phyloP scores from a whole-genome alignment of 2,329 filamentous ascomycete genomes.

The Penicillium sp. region DNA sequence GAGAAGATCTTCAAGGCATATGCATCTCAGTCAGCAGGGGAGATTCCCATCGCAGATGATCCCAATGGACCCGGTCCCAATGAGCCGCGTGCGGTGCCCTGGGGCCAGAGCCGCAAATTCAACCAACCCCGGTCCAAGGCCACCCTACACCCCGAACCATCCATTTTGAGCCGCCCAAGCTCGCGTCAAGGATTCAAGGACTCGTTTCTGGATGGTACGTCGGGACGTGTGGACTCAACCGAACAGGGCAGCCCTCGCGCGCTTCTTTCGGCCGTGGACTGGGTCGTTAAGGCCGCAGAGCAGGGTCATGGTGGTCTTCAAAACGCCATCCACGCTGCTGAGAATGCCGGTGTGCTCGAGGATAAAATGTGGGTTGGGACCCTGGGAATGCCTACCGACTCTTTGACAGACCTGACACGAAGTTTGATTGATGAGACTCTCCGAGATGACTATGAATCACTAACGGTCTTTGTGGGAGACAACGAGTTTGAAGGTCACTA shows the following conservation, averaged over 20 bases:
- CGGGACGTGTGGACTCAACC: slow-evolving; percentile 8
- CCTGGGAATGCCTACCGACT: slow-evolving; percentile 86
- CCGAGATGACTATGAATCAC: slow-evolving; percentile 72
- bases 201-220: slow-evolving; percentile 17
- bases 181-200: slow-evolving; percentile 20
- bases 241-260: slow-evolving; percentile 54
- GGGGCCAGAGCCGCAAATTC: slow-evolving; percentile 59
- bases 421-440: slow-evolving; percentile 70
- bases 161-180: slow-evolving; percentile 55
- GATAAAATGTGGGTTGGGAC: slow-evolving; percentile 86
- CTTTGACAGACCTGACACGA: slow-evolving; percentile 66
- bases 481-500: slow-evolving; percentile 94
- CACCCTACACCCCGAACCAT: slow-evolving; percentile 48
- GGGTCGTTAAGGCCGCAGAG: slow-evolving; percentile 75
- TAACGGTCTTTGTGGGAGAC: slow-evolving; percentile 81
- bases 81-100: slow-evolving; percentile 68
- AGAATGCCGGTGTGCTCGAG: slow-evolving; percentile 59
- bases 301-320: slow-evolving; percentile 87
- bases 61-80: slow-evolving; percentile 40
- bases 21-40: slow-evolving; percentile 22
- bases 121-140: slow-evolving; percentile 76
- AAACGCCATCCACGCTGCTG: slow-evolving; percentile 77
- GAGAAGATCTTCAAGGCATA: slow-evolving; percentile 38
- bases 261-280: slow-evolving; percentile 65
- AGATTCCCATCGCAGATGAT: slow-evolving; percentile 27